Evolutionary conservation across 768 basidiomycete genomes (phyloP).

Genomic region (Hydnomerulius pinastri): DNA sequence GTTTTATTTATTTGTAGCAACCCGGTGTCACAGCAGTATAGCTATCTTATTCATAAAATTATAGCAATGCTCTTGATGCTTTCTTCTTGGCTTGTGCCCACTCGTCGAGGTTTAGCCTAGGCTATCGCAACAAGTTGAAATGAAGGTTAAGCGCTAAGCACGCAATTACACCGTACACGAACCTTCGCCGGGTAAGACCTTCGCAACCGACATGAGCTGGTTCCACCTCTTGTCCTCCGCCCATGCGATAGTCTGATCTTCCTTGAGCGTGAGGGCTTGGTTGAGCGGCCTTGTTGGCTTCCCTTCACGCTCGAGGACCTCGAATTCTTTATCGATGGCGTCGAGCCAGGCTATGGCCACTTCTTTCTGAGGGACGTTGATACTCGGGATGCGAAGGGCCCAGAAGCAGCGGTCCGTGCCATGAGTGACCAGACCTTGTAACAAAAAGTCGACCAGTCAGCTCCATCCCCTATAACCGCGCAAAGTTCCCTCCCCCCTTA

Average conservation of each 20-base stretch:
- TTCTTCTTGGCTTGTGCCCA: background rate
- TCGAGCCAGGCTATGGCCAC: constrained; percentile 60
- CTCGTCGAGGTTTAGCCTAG: background rate
- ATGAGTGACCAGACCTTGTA: constrained; percentile 69
- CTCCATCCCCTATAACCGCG: too few species aligned
- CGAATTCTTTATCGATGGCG: constrained; percentile 46
- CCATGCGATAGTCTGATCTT: constrained; percentile 58
- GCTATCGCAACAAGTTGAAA: background rate
- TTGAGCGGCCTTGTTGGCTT: constrained; percentile 34
- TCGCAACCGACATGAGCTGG: constrained; percentile 41
- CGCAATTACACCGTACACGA: too few species aligned
- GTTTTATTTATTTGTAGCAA: too few species aligned
- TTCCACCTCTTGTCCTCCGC: constrained; percentile 56
- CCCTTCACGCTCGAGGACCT: constrained; percentile 39
- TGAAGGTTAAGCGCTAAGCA: too few species aligned
- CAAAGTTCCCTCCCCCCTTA: constrained; percentile 23
- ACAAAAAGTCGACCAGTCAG: background rate
- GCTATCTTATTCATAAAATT: constrained; percentile 10
- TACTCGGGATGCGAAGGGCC: constrained; percentile 54
- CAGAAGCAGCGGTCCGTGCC: constrained; percentile 65
- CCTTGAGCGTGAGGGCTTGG: constrained; percentile 50
- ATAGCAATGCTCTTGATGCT: constrained; percentile 1
- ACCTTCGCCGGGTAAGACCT: constrained; percentile 30
- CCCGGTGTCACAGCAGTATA: constrained; percentile 1
- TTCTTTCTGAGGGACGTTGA: constrained; percentile 46